Conservation (phyloP, 2,329 filamentous ascomycete genomes). For the Cytospora piceicola region DNA sequence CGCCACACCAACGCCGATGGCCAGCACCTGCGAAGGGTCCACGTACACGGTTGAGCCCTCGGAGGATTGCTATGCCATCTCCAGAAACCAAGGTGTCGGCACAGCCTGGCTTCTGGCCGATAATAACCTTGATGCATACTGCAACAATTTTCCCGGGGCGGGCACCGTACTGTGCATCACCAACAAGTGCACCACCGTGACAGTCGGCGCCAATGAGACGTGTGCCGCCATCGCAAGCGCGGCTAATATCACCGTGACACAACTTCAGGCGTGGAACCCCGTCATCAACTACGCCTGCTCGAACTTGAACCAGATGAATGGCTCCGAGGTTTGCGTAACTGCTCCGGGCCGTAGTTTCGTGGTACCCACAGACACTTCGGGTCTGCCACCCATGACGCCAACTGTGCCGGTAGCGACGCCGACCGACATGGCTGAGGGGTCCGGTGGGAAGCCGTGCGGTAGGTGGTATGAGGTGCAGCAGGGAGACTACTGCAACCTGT, state of each 20-base stretch:
- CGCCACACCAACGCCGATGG: no score
- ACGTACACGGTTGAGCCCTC: no score
- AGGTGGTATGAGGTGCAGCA: neutral
- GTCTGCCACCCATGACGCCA: no score
- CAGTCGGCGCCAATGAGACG: neutral
- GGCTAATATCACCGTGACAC: neutral
- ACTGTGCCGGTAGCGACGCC: no score
- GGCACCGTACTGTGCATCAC: neutral
- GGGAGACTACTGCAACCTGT: neutral
- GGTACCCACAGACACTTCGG: no score
- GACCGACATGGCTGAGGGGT: no score
- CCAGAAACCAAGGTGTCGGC: neutral
- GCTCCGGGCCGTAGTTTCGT: no score
- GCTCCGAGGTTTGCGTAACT: no score
- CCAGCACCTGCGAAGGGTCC: no score
- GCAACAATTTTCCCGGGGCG: neutral
- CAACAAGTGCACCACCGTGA: neutral
- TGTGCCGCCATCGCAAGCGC: neutral
- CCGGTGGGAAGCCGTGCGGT: neutral
- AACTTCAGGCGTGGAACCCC: conserved; percentile 1
- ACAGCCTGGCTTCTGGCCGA: neutral
- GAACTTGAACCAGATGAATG: neutral
- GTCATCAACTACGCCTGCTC: neutral
- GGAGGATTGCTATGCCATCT: no score
- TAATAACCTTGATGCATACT: neutral